A percentile compares a stretch with the other conserved stretches of the same genome.
Conservation (phyloP, 352 stramenopile genomes). For the Pythium aquatile region DNA sequence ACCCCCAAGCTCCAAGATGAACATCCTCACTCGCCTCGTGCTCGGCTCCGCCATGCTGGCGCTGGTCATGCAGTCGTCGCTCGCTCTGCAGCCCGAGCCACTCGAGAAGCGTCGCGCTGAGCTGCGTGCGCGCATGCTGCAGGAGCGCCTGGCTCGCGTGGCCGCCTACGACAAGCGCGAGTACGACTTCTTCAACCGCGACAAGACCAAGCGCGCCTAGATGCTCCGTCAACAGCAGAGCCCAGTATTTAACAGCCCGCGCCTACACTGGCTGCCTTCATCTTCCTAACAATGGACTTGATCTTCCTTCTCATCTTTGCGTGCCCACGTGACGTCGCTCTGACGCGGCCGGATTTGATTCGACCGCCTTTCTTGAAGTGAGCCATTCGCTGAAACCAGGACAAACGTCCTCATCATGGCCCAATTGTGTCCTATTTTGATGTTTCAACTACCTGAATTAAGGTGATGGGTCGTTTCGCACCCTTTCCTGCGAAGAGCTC, state of each 20-base stretch:
- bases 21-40: slow-evolving; percentile 17
- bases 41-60: slow-evolving; percentile 13
- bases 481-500: neutral
- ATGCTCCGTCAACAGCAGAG: neutral
- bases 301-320: neutral
- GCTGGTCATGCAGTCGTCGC: slow-evolving; percentile 6
- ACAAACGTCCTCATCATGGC: neutral
- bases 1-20: slow-evolving; percentile 13
- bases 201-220: slow-evolving; percentile 9
- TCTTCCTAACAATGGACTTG: neutral
- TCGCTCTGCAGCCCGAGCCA: slow-evolving; percentile 11
- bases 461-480: slow-evolving; percentile 1
- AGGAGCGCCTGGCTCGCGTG: slow-evolving; percentile 16
- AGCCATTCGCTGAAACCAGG: neutral
- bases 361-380: neutral
- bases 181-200: slow-evolving; percentile 26
- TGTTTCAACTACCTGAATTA: neutral
- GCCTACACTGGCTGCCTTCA: neutral
- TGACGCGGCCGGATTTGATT: neutral
- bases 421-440: neutral
- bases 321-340: too few relatives aligned
- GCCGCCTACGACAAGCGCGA: slow-evolving; percentile 24
- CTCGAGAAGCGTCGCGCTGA: slow-evolving; percentile 24
- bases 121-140: slow-evolving; percentile 26
- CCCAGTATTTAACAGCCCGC: neutral